phyloP scores from a whole-genome alignment of 164 flowering plant species.

The Umbellularia californica region DNA sequence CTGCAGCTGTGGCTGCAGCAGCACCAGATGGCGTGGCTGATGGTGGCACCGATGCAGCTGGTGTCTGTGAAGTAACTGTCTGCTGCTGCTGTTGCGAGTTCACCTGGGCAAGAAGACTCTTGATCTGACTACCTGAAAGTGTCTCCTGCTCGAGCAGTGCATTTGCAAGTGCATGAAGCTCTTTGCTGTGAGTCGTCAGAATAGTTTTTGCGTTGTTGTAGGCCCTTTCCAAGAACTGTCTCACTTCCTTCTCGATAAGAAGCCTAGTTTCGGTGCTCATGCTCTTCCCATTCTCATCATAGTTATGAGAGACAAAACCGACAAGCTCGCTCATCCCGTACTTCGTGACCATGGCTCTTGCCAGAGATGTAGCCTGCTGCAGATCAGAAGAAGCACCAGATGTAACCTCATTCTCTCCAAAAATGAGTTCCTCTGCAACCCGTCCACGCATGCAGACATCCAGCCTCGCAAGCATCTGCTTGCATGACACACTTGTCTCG shows the following conservation, averaged over 20 bases:
- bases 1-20: constrained; percentile 64
- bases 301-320: constrained; percentile 80
- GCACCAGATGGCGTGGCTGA: constrained; percentile 51
- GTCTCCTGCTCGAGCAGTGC: constrained; percentile 89
- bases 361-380: constrained; percentile 67
- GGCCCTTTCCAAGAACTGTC: constrained; percentile 57
- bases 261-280: constrained; percentile 93
- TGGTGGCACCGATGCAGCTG: constrained; percentile 50
- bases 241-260: constrained; percentile 77
- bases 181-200: constrained; percentile 62
- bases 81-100: constrained; percentile 43
- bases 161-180: constrained; percentile 87
- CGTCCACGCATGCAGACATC: constrained; percentile 97
- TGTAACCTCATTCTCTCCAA: constrained; percentile 85
- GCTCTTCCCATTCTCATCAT: constrained; percentile 75
- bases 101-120: constrained; percentile 54
- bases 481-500: constrained; percentile 70
- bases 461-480: constrained; percentile 91
- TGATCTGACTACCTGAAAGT: constrained; percentile 75
- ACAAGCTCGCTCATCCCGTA: constrained; percentile 91
- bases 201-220: constrained; percentile 84
- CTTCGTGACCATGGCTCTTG: constrained; percentile 84
- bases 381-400: constrained; percentile 85
- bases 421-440: constrained; percentile 92
- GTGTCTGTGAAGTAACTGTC: constrained; percentile 34